phyloP scores from a whole-genome alignment of 1,284 basidiomycete species.

The Leccinum huronense region DNA sequence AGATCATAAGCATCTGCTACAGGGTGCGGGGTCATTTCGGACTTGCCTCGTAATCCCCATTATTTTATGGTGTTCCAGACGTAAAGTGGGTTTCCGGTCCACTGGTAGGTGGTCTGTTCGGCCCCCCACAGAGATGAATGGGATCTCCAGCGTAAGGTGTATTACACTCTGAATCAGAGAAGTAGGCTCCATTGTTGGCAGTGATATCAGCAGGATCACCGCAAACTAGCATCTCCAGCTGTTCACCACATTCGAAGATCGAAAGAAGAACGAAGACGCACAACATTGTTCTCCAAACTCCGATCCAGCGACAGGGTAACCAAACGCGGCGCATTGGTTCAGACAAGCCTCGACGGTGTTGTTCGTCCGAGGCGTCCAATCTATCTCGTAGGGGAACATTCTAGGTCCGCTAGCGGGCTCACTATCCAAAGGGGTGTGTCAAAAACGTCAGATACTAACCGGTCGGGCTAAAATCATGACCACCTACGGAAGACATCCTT shows the following conservation, averaged over 20 bases:
- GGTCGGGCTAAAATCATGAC: neutral
- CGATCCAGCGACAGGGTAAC: constrained; percentile 62
- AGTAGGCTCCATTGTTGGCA: constrained; percentile 34
- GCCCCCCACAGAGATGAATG: constrained; percentile 60
- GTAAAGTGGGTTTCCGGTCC: constrained; percentile 52
- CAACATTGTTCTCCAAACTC: constrained; percentile 66
- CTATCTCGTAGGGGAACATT: constrained; percentile 61
- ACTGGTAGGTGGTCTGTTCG: constrained; percentile 55
- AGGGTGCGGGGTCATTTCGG: constrained; percentile 15
- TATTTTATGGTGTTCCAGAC: constrained; percentile 65
- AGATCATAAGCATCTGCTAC: neutral
- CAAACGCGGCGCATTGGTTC: constrained; percentile 60
- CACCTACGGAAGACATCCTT: constrained; percentile 62
- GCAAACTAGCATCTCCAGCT: constrained; percentile 48
- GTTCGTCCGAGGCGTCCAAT: constrained; percentile 48
- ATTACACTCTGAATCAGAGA: constrained; percentile 52
- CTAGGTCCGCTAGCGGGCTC: constrained; percentile 38
- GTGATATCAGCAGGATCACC: constrained; percentile 60
- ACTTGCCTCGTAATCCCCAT: constrained; percentile 61
- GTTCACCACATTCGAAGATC: neutral
- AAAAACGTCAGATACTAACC: neutral
- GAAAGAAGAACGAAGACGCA: constrained; percentile 35
- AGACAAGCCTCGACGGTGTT: constrained; percentile 62
- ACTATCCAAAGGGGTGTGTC: constrained; percentile 18
- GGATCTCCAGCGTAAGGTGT: constrained; percentile 67